Conservation (phyloP, 129 eudicot species). For the Smallanthus sonchifolius region DNA sequence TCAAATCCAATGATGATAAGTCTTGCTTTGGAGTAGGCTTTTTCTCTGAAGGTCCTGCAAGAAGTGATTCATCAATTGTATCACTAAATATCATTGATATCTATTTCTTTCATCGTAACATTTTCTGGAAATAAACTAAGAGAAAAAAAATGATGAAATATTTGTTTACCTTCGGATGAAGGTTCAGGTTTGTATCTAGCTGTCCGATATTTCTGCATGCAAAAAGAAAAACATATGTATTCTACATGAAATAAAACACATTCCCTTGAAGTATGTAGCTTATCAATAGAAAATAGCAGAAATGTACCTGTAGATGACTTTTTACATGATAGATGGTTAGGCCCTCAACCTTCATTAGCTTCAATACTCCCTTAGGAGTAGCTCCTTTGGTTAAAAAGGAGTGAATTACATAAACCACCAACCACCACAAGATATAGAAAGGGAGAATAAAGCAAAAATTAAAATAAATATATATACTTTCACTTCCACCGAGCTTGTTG, state of each 20-base stretch:
- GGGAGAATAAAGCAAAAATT: not conserved
- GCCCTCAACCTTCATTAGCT: conserved; percentile 85
- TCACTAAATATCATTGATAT: conserved; percentile 5
- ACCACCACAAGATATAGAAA: not conserved
- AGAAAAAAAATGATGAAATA: not conserved
- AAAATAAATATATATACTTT: conserved; percentile 43
- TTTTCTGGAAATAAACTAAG: not conserved
- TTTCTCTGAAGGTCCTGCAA: conserved; percentile 71
- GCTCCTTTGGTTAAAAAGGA: conserved; percentile 58
- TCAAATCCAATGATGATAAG: conserved; percentile 62
- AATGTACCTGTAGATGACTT: conserved; percentile 88
- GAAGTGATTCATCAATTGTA: conserved; percentile 4
- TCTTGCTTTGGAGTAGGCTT: conserved; percentile 55
- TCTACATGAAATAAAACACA: conserved; percentile 5
- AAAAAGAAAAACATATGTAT: conserved; percentile 18
- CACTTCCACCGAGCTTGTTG: conserved; percentile 95
- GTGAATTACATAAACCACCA: not conserved
- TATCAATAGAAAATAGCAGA: conserved; percentile 5
- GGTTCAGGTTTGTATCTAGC: conserved; percentile 95
- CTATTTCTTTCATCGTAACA: not conserved
- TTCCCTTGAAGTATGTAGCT: not conserved
- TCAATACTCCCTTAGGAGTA: conserved; percentile 94
- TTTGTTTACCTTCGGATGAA: conserved; percentile 57
- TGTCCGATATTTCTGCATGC: conserved; percentile 87
- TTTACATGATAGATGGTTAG: conserved; percentile 95